phyloP scores from a whole-genome alignment of 2,329 filamentous ascomycete genomes.

The Pseudogymnoascus sp. region DNA sequence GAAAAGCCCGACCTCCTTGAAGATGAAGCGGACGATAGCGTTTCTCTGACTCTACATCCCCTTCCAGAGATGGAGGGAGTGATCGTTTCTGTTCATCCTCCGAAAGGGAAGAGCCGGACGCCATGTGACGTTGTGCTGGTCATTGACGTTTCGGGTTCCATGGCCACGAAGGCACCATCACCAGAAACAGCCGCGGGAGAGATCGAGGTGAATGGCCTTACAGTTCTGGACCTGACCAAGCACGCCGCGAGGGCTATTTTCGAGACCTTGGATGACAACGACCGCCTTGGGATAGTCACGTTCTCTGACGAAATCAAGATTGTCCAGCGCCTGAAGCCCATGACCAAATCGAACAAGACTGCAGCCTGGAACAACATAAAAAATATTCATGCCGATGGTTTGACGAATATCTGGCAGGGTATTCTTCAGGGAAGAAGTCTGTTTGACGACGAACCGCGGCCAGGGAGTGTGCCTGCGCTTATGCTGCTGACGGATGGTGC shows the following conservation, averaged over 20 bases:
- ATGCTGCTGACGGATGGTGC: slow-evolving; percentile 49
- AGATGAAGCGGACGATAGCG: neutral
- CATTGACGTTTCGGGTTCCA: slow-evolving; percentile 55
- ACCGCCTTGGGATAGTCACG: slow-evolving; percentile 51
- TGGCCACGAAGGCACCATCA: slow-evolving; percentile 41
- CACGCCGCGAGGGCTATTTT: slow-evolving; percentile 53
- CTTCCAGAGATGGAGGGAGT: slow-evolving; percentile 34
- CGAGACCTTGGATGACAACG: slow-evolving; percentile 46
- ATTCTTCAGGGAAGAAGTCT: slow-evolving; percentile 43
- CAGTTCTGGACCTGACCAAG: slow-evolving; percentile 52
- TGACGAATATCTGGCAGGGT: slow-evolving; percentile 54
- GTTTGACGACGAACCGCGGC: slow-evolving; percentile 31
- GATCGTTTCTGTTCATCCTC: slow-evolving; percentile 41
- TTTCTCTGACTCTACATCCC: slow-evolving; percentile 32
- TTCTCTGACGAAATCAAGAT: slow-evolving; percentile 39
- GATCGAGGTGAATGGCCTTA: slow-evolving; percentile 43
- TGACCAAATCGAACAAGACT: slow-evolving; percentile 42
- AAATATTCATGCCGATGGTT: slow-evolving; percentile 31
- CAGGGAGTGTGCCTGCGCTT: slow-evolving; percentile 40
- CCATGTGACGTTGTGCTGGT: slow-evolving; percentile 55
- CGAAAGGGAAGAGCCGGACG: slow-evolving; percentile 29
- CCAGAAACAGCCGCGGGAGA: slow-evolving; percentile 27
- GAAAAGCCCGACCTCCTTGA: neutral
- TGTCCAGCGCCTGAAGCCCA: slow-evolving; percentile 40
- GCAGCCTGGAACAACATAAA: slow-evolving; percentile 36